Evolutionary conservation across 352 stramenopile species (phyloP).

Genomic region (Phytophthora citrophthora): DNA sequence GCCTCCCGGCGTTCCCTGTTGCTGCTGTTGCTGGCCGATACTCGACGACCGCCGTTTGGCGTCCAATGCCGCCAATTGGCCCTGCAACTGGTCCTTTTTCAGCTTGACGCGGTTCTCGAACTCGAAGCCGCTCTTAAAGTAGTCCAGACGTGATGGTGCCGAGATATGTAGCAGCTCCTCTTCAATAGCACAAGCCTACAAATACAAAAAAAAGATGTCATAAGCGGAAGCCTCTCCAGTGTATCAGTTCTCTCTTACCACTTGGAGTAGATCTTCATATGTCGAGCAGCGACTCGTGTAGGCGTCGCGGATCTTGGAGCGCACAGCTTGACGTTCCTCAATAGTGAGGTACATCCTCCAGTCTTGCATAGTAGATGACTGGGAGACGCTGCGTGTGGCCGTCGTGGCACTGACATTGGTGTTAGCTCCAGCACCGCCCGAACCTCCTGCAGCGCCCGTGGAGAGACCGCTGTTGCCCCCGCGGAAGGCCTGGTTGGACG

Average conservation of each 20-base stretch:
- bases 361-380: constrained; percentile 81
- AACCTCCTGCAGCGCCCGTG: constrained; percentile 3
- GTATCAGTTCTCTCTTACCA: constrained; percentile 50
- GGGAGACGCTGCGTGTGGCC: constrained; percentile 61
- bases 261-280: constrained; percentile 90
- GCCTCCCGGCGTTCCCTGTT: constrained; percentile 28
- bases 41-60: constrained; percentile 70
- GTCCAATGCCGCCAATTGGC: constrained; percentile 80
- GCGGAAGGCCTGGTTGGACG: constrained; percentile 34
- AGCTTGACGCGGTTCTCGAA: constrained; percentile 92
- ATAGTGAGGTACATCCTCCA: constrained; percentile 93
- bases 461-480: constrained; percentile 30
- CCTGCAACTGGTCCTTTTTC: constrained; percentile 90
- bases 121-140: constrained; percentile 92
- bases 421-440: constrained; percentile 10
- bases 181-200: constrained; percentile 86
- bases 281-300: constrained; percentile 86
- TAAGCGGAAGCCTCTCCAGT: background rate
- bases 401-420: constrained; percentile 36
- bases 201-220: background rate
- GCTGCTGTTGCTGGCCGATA: constrained; percentile 37
- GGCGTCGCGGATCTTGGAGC: constrained; percentile 87
- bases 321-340: constrained; percentile 88
- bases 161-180: constrained; percentile 91
- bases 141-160: constrained; percentile 86